These are phyloP conservation scores for Termitomyces sp. DNA, from an alignment of 768 basidiomycete species.

Conservation along the genomic window DNA sequence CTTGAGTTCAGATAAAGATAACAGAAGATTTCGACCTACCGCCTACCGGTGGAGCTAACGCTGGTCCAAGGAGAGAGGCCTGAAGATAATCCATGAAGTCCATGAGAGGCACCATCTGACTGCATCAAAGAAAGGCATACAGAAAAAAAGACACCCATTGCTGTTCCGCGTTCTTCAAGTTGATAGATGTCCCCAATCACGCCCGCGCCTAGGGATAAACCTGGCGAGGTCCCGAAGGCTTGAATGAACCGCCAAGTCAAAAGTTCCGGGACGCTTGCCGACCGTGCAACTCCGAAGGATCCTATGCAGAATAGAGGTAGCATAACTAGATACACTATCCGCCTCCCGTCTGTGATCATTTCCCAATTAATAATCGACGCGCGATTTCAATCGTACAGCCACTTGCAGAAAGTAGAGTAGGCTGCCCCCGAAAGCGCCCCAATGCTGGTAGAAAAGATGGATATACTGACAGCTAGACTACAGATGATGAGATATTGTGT, in stretches of 20 bases:
- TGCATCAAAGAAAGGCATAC: conserved; percentile 8
- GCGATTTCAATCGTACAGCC: background rate
- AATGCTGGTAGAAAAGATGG: conserved; percentile 25
- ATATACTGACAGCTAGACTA: conserved; percentile 29
- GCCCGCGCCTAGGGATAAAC: conserved; percentile 43
- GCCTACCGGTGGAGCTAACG: conserved; percentile 54
- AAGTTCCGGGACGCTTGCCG: conserved; percentile 35
- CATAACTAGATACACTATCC: conserved; percentile 49
- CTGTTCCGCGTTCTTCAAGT: conserved; percentile 46
- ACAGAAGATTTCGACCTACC: conserved; percentile 23
- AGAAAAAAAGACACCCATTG: conserved; percentile 33
- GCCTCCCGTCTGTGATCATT: conserved; percentile 46
- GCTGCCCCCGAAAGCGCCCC: conserved; percentile 27
- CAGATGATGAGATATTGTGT: background rate
- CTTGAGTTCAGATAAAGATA: background rate
- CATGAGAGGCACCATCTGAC: background rate
- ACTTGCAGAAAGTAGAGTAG: conserved; percentile 34
- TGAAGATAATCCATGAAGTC: conserved; percentile 12
- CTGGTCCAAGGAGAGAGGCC: conserved; percentile 52
- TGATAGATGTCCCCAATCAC: conserved; percentile 57
- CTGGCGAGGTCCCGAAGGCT: conserved; percentile 55
- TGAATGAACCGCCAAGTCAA: conserved; percentile 58
- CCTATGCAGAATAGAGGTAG: conserved; percentile 54
- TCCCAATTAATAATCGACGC: background rate
- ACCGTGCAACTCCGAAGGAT: conserved; percentile 51